Evolutionary conservation across 768 basidiomycete species (phyloP).

Genomic region (Auricularia cornea): DNA sequence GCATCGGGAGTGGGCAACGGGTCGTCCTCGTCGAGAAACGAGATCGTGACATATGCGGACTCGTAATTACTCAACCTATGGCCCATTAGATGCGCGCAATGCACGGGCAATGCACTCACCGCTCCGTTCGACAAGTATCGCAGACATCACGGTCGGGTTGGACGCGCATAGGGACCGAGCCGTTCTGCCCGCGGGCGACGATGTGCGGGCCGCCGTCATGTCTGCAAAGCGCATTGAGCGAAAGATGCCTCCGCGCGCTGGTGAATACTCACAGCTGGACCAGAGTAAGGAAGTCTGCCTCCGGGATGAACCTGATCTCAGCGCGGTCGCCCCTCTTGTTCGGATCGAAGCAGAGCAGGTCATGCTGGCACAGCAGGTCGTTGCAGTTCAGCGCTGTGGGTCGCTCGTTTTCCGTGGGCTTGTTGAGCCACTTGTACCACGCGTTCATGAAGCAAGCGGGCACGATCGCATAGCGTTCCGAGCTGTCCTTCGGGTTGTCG

Average conservation of each 20-base stretch:
- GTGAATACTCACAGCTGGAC: not conserved
- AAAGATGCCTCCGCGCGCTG: not conserved
- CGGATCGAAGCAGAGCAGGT: constrained; percentile 55
- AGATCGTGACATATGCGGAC: not conserved
- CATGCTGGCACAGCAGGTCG: constrained; percentile 59
- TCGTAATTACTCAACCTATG: not conserved
- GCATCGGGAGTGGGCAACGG: not conserved
- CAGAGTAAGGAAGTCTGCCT: not conserved
- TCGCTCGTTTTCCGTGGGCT: constrained; percentile 52
- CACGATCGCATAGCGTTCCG: constrained; percentile 48
- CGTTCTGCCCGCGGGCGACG: not conserved
- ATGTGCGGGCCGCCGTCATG: not conserved
- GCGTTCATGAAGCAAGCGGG: constrained; percentile 51
- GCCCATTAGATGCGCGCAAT: not conserved
- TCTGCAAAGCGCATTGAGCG: not conserved
- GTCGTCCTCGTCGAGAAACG: not conserved
- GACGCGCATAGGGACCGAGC: not conserved
- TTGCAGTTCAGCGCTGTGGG: constrained; percentile 13
- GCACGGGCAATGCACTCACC: not conserved
- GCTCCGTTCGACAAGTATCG: not conserved
- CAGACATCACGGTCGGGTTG: not conserved
- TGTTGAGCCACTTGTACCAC: constrained; percentile 63
- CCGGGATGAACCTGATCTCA: not conserved
- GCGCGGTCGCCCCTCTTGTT: constrained; percentile 42
- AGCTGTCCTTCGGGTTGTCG: constrained; percentile 37